These are phyloP conservation scores for Coniochaeta sp. DNA, from an alignment of 2,329 filamentous ascomycete genomes.

Conservation along the genomic window DNA sequence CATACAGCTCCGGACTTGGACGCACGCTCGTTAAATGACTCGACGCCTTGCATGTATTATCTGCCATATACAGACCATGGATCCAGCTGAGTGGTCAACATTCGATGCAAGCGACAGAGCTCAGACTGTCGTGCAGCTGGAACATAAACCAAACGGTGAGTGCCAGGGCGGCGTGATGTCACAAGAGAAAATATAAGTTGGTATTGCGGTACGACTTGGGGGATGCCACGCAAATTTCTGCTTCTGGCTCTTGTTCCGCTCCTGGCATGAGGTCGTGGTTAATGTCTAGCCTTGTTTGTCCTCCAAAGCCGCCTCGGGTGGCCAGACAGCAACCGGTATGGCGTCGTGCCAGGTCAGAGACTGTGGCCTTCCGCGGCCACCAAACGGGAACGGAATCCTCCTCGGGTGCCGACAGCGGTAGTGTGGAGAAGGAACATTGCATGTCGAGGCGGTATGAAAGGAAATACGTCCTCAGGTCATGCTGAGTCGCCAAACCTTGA, in stretches of 20 bases:
- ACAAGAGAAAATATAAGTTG: neutral
- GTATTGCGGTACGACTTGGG: neutral
- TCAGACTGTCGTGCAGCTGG: neutral
- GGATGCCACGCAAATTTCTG: neutral
- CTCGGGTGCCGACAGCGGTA: neutral
- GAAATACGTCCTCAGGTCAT: too few relatives aligned
- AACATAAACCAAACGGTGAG: neutral
- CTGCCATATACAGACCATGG: neutral
- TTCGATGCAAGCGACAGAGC: neutral
- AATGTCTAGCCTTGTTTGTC: neutral
- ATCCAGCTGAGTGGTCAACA: neutral
- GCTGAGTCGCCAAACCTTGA: too few relatives aligned
- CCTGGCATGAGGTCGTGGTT: neutral
- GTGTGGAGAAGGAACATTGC: neutral
- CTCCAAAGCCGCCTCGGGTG: neutral
- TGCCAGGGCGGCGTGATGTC: neutral
- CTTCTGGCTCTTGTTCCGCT: neutral
- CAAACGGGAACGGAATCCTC: neutral
- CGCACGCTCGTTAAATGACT: neutral
- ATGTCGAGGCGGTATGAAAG: too few relatives aligned
- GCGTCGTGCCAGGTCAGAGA: neutral
- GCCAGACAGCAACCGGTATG: neutral
- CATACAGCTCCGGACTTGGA: neutral
- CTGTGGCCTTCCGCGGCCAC: neutral
- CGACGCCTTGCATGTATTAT: neutral